Evolutionary conservation across 495 filamentous ascomycete genomes (phyloP).

Genomic region (Neurospora sp.): DNA sequence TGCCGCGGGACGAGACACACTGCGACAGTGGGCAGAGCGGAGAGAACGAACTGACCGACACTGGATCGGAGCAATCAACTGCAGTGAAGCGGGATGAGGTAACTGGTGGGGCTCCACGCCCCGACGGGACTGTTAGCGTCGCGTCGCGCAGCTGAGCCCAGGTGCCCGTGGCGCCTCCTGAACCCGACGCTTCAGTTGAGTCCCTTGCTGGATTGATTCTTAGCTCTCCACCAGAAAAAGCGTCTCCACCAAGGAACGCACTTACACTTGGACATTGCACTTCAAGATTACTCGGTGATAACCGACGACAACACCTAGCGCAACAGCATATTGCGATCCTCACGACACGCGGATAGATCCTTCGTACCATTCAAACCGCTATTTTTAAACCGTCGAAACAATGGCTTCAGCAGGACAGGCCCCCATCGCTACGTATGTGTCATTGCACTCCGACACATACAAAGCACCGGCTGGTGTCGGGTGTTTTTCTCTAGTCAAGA

Average conservation of each 20-base stretch:
- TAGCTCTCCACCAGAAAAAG: background rate
- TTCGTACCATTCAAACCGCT: background rate
- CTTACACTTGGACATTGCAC: background rate
- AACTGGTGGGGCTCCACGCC: background rate
- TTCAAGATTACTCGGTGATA: background rate
- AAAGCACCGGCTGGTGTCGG: slow-evolving; percentile 10
- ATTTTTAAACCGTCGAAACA: slow-evolving; percentile 2
- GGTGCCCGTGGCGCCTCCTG: background rate
- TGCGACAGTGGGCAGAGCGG: background rate
- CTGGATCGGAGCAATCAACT: background rate
- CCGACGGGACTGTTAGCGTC: background rate
- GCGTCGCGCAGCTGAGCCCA: background rate
- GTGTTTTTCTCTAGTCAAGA: background rate
- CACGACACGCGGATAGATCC: background rate
- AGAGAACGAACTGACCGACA: background rate
- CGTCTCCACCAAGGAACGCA: background rate
- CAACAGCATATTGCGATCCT: background rate
- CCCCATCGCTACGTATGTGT: slow-evolving; percentile 51
- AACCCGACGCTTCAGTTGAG: background rate
- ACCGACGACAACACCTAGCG: background rate
- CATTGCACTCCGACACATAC: slow-evolving; percentile 55
- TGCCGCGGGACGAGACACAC: background rate
- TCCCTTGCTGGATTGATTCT: background rate
- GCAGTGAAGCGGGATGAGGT: background rate
- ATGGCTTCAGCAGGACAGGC: slow-evolving; percentile 29